Percentiles rank a stretch among this genome's conserved stretches.
Conservation (phyloP, 129 eudicot species). For the Gnaphalium uliginosum region DNA sequence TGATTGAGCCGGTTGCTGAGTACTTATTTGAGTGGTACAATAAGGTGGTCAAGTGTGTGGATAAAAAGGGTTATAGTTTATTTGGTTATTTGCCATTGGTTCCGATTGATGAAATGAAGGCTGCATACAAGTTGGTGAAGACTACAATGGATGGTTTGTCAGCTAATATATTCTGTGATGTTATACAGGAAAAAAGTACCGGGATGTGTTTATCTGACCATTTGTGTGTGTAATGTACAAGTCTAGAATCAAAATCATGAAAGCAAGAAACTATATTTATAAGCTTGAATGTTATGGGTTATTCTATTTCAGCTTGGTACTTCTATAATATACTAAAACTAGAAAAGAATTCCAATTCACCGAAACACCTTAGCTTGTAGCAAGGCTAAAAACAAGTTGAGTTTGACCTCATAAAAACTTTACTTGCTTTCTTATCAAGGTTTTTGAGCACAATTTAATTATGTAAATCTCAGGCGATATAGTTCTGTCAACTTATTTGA, state of each 20-base stretch:
- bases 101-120: conserved; percentile 57
- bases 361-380: not conserved
- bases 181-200: not conserved
- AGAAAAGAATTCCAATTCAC: too few species aligned
- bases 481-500: not conserved
- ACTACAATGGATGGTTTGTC: conserved; percentile 34
- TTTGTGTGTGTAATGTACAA: not conserved
- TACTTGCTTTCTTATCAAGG: not conserved
- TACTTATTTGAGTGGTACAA: conserved; percentile 52
- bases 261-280: too few species aligned
- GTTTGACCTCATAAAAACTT: not conserved
- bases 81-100: conserved; percentile 50
- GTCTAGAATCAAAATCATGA: not conserved
- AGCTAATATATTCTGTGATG: not conserved
- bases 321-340: too few species aligned
- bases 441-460: not conserved
- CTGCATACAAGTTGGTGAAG: conserved; percentile 66
- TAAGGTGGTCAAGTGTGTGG: conserved; percentile 31
- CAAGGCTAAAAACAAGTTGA: not conserved
- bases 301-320: not conserved
- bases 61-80: conserved; percentile 44
- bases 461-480: not conserved
- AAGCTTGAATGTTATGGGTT: not conserved
- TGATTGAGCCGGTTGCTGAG: conserved; percentile 51
- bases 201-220: too few species aligned